Evolutionary conservation across 257 asterid species (phyloP).

Genomic region (Petunia axillaris): DNA sequence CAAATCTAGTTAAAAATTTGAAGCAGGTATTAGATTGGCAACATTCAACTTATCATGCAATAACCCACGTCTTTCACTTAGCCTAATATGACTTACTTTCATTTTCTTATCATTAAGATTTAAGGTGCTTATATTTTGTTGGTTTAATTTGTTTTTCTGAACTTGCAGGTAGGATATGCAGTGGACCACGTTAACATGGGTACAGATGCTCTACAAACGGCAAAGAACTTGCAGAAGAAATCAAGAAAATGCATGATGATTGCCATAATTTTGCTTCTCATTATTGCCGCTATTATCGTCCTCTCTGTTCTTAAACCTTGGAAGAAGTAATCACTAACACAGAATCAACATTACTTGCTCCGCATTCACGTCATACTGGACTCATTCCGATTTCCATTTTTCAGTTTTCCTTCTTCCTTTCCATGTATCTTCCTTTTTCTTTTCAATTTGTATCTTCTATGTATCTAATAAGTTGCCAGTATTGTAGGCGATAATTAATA

Average conservation of each 20-base stretch:
- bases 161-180: slow-evolving; percentile 66
- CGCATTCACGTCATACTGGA: neutral
- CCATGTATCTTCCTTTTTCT: neutral
- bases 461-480: neutral
- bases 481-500: neutral
- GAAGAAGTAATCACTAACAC: slow-evolving; percentile 42
- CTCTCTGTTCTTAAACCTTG: slow-evolving; percentile 73
- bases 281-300: slow-evolving; percentile 61
- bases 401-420: neutral
- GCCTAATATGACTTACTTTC: neutral
- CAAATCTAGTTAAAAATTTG: neutral
- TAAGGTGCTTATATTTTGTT: neutral
- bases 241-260: slow-evolving; percentile 85
- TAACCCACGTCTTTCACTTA: too few species aligned
- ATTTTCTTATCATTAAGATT: neutral
- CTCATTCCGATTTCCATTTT: neutral
- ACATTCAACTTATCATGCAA: too few species aligned
- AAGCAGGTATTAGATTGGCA: neutral
- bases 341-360: neutral
- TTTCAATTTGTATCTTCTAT: neutral
- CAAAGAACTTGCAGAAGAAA: slow-evolving; percentile 70
- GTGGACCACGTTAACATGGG: slow-evolving; percentile 81
- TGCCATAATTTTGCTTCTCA: slow-evolving; percentile 50
- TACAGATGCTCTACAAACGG: slow-evolving; percentile 78
- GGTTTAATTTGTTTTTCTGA: neutral